These are phyloP conservation scores for Hyaloscypha bicolor DNA, from an alignment of 495 filamentous ascomycete species.

Conservation along the genomic window DNA sequence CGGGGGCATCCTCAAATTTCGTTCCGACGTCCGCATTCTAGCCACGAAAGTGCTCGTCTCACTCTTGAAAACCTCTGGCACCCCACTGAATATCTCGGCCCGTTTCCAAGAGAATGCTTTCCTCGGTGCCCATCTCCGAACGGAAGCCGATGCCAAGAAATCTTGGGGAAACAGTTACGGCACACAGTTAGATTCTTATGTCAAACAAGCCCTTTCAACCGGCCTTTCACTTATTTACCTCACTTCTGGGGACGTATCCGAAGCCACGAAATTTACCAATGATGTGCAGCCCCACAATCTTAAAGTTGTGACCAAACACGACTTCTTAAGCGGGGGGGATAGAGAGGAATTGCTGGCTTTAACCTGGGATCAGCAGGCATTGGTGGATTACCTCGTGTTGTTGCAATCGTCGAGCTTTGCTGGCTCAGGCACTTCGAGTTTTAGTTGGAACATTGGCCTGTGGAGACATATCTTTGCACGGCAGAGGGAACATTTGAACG, in stretches of 20 bases:
- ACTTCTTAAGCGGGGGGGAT: constrained; percentile 11
- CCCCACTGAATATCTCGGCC: not conserved
- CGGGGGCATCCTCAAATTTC: constrained; percentile 28
- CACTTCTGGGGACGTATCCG: constrained; percentile 3
- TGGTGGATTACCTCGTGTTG: constrained; percentile 20
- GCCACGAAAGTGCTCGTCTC: constrained; percentile 14
- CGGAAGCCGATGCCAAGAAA: constrained; percentile 17
- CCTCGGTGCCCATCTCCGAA: constrained; percentile 30
- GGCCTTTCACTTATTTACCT: constrained; percentile 15
- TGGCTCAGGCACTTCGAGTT: constrained; percentile 6
- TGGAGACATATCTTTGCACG: constrained; percentile 11
- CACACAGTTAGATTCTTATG: constrained; percentile 1
- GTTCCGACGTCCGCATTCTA: constrained; percentile 21
- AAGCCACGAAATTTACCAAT: not conserved
- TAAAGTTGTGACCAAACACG: constrained; percentile 14
- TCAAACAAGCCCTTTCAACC: constrained; percentile 8
- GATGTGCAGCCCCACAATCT: constrained; percentile 10
- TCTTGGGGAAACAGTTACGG: not conserved
- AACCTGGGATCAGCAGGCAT: constrained; percentile 16
- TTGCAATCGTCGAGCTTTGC: constrained; percentile 10
- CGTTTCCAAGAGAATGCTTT: constrained; percentile 11
- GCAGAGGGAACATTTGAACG: constrained; percentile 13
- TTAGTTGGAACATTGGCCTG: constrained; percentile 19
- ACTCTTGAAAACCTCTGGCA: constrained; percentile 11
- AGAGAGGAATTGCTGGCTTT: constrained; percentile 7